Evolutionary conservation across 306 rosid genomes (phyloP), one percentile per base, ranked within the genome.

Genomic region (Oxytropis ochrocephala): DNA sequence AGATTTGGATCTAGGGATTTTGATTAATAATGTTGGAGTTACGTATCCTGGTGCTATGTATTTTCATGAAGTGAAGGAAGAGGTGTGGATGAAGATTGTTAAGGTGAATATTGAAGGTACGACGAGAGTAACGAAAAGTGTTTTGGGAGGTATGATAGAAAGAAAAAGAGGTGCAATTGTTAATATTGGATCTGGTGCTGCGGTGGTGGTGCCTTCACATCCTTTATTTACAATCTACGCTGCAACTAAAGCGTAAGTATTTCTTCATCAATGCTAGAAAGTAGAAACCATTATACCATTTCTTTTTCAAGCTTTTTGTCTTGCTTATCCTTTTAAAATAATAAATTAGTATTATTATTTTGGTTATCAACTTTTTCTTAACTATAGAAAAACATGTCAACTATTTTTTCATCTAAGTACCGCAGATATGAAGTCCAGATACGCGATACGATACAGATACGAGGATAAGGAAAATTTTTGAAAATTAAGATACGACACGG

Each of bases 231-330:
- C 96, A 11, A 48, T 90, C 44, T 93, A 93, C 50, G 93, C 91
- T 3, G 96, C 98, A 24, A 79, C 98, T 4, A 93, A 93, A 56
- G 91, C 96, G 96, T 92, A 79, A 83, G 93, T 2, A 16, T 42
- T 48, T 7, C 43, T 32, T 35, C 47, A 35, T 59, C 30, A 4
- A 59, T 41, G 47, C 47, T 11, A 41, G 0, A 21, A 2, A 1
- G 2, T 21, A 21, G 1, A 24, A 5, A 41, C 43, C 43, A 8
- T 8, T 38, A 38, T 33, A 33, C 38, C 8, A 33, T 33, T 33
- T 33, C 38, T 33, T 0, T 33, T 33, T 33, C 38, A 33, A 33
- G 38, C 8, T 33, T 33, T 33, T 33, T 33, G n/a, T n/a, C n/a
- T n/a, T n/a, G n/a, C n/a, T n/a, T 21, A 21, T 21, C 2, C 2